Percentiles rank a stretch among this genome's conserved stretches.
Conservation (phyloP, 2,329 filamentous ascomycete species). For the Apiospora rasikravindrae region DNA sequence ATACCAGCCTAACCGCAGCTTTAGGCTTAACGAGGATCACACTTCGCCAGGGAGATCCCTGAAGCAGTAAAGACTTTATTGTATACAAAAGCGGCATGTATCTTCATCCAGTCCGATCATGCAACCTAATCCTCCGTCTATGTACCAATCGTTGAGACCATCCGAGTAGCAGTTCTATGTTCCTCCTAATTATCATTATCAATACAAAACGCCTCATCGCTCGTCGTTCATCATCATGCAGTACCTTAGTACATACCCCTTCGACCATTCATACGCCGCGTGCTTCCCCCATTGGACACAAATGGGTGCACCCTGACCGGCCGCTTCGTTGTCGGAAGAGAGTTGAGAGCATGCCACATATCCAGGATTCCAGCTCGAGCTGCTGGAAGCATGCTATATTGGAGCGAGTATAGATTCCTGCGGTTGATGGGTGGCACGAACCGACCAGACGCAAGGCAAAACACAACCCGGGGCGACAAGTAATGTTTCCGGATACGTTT, state of each 20-base stretch:
- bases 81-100: not conserved
- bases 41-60: not conserved
- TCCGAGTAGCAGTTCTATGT: not conserved
- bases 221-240: conserved; percentile 9
- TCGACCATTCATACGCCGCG: conserved; percentile 14
- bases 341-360: conserved; percentile 78
- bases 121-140: not conserved
- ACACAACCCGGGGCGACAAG: conserved; percentile 83
- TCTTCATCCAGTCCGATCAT: not conserved
- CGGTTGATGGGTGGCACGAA: conserved; percentile 96
- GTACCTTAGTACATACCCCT: not conserved
- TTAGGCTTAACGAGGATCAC: not conserved
- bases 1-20: not conserved
- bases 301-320: conserved; percentile 40
- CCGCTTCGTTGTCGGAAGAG: conserved; percentile 51
- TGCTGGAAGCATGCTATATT: conserved; percentile 96
- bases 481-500: conserved; percentile 95
- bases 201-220: conserved; percentile 8
- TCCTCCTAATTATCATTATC: conserved; percentile 15
- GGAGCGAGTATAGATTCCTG: conserved; percentile 91
- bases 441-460: conserved; percentile 86
- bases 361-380: conserved; percentile 79
- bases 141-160: conserved; percentile 4
- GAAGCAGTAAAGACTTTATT: not conserved
- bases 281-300: not conserved